These are phyloP conservation scores for Myriosclerotinia duriaeana DNA, from an alignment of 2,329 filamentous ascomycete genomes.

Conservation along the genomic window DNA sequence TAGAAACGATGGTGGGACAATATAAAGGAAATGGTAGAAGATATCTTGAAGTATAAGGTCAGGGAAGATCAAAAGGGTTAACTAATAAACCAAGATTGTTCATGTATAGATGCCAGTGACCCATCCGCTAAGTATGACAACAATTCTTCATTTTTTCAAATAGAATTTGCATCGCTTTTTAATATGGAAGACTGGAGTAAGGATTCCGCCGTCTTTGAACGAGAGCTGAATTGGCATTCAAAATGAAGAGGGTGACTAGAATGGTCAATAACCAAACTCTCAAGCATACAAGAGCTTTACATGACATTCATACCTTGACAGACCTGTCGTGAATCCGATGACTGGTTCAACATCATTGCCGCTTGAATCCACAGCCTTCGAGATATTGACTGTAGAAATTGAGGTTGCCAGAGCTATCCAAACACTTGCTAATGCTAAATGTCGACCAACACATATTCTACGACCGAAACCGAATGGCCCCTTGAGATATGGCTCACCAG, in stretches of 20 bases:
- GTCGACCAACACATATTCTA: conserved; percentile 50
- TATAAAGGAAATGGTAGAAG: neutral
- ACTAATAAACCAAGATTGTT: neutral
- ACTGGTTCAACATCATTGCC: conserved; percentile 41
- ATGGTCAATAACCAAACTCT: neutral
- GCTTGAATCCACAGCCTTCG: conserved; percentile 40
- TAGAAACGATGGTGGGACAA: neutral
- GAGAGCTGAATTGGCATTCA: neutral
- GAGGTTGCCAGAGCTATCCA: conserved; percentile 46
- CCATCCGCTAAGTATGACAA: neutral
- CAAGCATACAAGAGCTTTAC: neutral
- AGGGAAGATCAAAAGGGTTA: too few species aligned
- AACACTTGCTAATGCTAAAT: conserved; percentile 49
- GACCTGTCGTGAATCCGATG: conserved; percentile 32
- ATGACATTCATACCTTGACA: conserved; percentile 32
- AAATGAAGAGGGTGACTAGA: conserved; percentile 7
- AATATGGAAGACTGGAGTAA: neutral
- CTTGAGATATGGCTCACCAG: conserved; percentile 48
- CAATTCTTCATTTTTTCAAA: neutral
- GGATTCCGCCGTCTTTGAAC: neutral
- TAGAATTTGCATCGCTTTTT: neutral
- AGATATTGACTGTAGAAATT: conserved; percentile 44
- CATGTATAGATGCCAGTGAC: neutral
- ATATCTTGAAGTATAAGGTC: conserved; percentile 1
- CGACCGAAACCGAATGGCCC: conserved; percentile 54